A percentile compares a stretch with the other conserved stretches of the same genome.
phyloP scores from a whole-genome alignment of 805 yeast species.

The Yueomyces sp. region DNA sequence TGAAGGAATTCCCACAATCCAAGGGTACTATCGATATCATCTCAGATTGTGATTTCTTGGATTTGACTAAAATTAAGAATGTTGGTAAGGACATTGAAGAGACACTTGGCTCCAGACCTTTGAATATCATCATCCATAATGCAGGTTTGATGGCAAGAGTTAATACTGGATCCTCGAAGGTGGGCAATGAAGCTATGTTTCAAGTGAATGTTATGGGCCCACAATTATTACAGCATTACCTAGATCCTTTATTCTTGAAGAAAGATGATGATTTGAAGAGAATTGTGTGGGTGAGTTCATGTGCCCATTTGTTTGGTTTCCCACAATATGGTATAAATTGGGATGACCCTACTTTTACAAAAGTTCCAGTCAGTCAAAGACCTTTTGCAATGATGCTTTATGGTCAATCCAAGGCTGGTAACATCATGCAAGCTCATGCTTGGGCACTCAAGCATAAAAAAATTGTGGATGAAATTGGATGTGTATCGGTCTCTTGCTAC shows the following conservation, averaged over 20 bases:
- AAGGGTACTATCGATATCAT: constrained; percentile 16
- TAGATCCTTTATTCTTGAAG: constrained; percentile 25
- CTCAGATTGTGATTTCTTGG: constrained; percentile 26
- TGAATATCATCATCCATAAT: constrained; percentile 24
- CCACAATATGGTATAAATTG: constrained; percentile 21
- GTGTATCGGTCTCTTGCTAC: constrained; percentile 22
- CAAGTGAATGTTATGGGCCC: constrained; percentile 28
- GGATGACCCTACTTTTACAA: constrained; percentile 18
- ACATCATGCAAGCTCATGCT: constrained; percentile 22
- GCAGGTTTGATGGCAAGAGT: constrained; percentile 26
- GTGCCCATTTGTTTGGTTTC: constrained; percentile 21
- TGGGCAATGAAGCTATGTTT: constrained; percentile 27
- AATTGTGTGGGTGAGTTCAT: constrained; percentile 29
- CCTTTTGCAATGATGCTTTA: constrained; percentile 12
- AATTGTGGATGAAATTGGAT: constrained; percentile 11
- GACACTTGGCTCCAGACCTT: constrained; percentile 7
- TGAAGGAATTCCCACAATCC: constrained; percentile 16
- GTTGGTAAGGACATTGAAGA: constrained; percentile 16
- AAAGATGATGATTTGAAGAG: constrained; percentile 21
- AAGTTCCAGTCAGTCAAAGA: constrained; percentile 6
- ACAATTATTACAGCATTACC: constrained; percentile 25
- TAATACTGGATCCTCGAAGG: constrained; percentile 17
- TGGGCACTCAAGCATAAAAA: constrained; percentile 21
- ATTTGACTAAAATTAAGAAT: constrained; percentile 24
- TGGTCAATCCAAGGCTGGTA: constrained; percentile 27